Conservation (phyloP, 208 protist species). For the Trypanosoma lewisi region DNA sequence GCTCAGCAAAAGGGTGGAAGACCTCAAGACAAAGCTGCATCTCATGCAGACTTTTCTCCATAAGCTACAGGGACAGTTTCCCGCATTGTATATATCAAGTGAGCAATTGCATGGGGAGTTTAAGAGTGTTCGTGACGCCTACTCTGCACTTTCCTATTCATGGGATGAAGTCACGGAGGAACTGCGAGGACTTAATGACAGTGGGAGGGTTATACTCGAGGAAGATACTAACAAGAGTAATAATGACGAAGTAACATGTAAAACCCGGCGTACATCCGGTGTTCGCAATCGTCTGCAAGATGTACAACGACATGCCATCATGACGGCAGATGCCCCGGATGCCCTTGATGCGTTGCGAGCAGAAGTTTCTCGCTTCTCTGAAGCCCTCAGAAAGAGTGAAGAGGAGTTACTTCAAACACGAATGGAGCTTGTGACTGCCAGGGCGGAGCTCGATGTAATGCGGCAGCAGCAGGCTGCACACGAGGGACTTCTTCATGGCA, state of each 20-base stretch:
- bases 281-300: slow-evolving; percentile 7
- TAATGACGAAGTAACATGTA: background rate
- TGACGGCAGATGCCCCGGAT: background rate
- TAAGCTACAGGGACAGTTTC: background rate
- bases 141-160: background rate
- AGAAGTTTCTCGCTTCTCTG: background rate
- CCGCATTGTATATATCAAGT: background rate
- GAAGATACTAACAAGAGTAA: background rate
- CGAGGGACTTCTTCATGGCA: slow-evolving; percentile 16
- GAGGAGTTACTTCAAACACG: slow-evolving; percentile 18
- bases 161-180: background rate
- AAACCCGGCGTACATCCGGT: background rate
- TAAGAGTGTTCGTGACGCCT: background rate
- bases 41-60: background rate
- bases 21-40: background rate
- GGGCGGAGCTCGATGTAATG: slow-evolving; percentile 11
- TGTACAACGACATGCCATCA: background rate
- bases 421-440: background rate
- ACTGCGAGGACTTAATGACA: background rate
- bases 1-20: background rate
- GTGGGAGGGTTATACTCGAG: background rate
- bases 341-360: background rate
- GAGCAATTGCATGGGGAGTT: background rate
- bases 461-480: background rate
- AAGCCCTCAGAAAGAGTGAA: slow-evolving; percentile 1